A percentile compares a stretch with the other conserved stretches of the same genome.
Evolutionary conservation across 192 early-diverging fungal species (phyloP).

Genomic region (Podila horticola): DNA sequence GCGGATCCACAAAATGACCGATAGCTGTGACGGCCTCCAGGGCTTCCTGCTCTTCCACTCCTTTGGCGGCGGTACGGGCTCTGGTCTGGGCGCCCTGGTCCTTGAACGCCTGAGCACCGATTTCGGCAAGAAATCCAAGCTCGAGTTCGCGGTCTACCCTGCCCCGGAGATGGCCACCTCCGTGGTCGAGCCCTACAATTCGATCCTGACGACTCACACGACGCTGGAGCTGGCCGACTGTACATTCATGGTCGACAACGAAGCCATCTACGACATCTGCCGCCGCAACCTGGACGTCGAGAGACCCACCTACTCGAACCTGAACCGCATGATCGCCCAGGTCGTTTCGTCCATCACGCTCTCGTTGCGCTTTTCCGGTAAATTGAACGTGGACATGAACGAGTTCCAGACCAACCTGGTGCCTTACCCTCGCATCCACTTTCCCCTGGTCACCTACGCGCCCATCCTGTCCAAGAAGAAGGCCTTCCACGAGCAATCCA

Average conservation of each 20-base stretch:
- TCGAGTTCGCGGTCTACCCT: constrained; percentile 99
- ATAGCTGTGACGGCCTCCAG: constrained; percentile 60
- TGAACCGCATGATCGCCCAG: constrained; percentile 98
- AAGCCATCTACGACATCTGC: constrained; percentile 99
- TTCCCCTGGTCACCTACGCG: constrained; percentile 98
- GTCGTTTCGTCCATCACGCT: constrained; percentile 99
- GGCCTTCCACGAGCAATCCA: constrained; percentile 96
- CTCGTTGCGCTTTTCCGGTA: constrained; percentile 97
- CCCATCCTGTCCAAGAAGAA: constrained; percentile 95
- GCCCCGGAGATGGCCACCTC: constrained; percentile 97
- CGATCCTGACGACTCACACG: constrained; percentile 99
- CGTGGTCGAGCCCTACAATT: constrained; percentile 99
- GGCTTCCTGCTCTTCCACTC: constrained; percentile 67
- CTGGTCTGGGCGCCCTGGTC: constrained; percentile 86
- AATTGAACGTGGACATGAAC: constrained; percentile 97
- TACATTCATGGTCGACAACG: constrained; percentile 99
- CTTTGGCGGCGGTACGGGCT: constrained; percentile 69
- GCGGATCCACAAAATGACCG: constrained; percentile 59
- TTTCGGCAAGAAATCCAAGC: constrained; percentile 99
- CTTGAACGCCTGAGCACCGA: constrained; percentile 98
- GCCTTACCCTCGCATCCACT: constrained; percentile 99
- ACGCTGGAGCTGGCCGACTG: constrained; percentile 98
- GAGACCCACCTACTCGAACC: constrained; percentile 95
- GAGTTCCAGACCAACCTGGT: constrained; percentile 99
- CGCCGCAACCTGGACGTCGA: constrained; percentile 97